Conservation (phyloP, 2,329 filamentous ascomycete genomes). For the Monilinia aucupariae region DNA sequence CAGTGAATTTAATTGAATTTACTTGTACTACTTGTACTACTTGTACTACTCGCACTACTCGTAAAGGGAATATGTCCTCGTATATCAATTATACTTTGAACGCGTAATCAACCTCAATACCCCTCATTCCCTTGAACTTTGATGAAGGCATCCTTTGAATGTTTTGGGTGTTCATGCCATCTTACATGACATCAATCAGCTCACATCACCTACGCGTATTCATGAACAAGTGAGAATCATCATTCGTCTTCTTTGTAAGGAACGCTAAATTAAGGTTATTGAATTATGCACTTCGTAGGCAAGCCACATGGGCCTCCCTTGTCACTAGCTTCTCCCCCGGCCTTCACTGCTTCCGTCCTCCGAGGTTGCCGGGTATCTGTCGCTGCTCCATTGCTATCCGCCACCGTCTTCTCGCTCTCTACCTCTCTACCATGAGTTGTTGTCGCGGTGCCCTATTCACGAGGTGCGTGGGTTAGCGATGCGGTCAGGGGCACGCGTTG, state of each 20-base stretch:
- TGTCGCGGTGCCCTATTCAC: slow-evolving; percentile 39
- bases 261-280: slow-evolving; percentile 28
- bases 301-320: slow-evolving; percentile 71
- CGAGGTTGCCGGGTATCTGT: slow-evolving; percentile 26
- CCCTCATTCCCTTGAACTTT: too few relatives aligned
- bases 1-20: too few relatives aligned
- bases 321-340: slow-evolving; percentile 26
- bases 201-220: not conserved
- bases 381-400: slow-evolving; percentile 26
- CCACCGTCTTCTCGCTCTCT: slow-evolving; percentile 26
- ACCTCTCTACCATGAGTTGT: slow-evolving; percentile 18
- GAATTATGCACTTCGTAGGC: slow-evolving; percentile 66
- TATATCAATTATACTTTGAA: too few relatives aligned
- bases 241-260: not conserved
- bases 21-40: too few relatives aligned
- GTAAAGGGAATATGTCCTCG: too few relatives aligned
- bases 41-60: too few relatives aligned
- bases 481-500: not conserved
- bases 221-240: not conserved
- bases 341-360: slow-evolving; percentile 31
- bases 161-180: not conserved
- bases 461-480: not conserved
- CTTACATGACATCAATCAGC: slow-evolving; percentile 1
- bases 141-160: too few relatives aligned
- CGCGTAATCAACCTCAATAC: too few relatives aligned